phyloP scores from a whole-genome alignment of 371 early-diverging fungal genomes.

The Mortierella sp. region DNA sequence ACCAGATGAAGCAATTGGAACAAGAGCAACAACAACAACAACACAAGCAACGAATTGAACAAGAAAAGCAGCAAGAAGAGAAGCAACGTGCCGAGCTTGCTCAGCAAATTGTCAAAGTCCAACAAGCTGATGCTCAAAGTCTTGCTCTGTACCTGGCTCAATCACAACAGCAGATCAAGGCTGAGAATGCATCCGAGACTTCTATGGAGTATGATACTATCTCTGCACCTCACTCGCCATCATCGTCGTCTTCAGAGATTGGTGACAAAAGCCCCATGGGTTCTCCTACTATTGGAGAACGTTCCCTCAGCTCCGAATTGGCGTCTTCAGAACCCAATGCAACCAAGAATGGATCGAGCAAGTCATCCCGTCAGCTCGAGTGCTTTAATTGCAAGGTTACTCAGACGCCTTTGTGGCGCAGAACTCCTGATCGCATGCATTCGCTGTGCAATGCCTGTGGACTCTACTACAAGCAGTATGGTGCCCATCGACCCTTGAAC shows the following conservation, averaged over 20 bases:
- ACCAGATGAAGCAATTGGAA: constrained; percentile 15
- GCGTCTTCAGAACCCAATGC: neutral
- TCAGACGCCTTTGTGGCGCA: constrained; percentile 89
- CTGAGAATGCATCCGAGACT: constrained; percentile 14
- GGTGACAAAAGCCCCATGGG: constrained; percentile 32
- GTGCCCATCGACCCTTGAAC: constrained; percentile 75
- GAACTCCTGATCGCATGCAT: constrained; percentile 83
- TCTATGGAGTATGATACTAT: constrained; percentile 42
- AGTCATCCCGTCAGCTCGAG: constrained; percentile 70
- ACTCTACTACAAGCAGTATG: constrained; percentile 84
- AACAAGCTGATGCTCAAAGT: constrained; percentile 38
- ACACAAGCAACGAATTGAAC: constrained; percentile 7
- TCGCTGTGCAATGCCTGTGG: constrained; percentile 90
- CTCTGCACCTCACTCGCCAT: constrained; percentile 24
- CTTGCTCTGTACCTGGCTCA: constrained; percentile 48
- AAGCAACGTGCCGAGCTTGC: no score
- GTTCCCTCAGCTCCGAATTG: constrained; percentile 36
- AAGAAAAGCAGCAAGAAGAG: constrained; percentile 11
- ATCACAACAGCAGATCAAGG: constrained; percentile 27
- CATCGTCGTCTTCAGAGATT: constrained; percentile 11
- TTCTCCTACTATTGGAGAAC: constrained; percentile 38
- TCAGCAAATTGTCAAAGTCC: constrained; percentile 10
- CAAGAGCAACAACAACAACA: constrained; percentile 11
- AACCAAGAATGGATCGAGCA: constrained; percentile 6
- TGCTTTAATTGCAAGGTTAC: constrained; percentile 88